Percentiles rank a stretch among this genome's conserved stretches.
These are phyloP conservation scores for Exidia glandulosa DNA, from an alignment of 768 basidiomycete genomes.

Conservation along the genomic window DNA sequence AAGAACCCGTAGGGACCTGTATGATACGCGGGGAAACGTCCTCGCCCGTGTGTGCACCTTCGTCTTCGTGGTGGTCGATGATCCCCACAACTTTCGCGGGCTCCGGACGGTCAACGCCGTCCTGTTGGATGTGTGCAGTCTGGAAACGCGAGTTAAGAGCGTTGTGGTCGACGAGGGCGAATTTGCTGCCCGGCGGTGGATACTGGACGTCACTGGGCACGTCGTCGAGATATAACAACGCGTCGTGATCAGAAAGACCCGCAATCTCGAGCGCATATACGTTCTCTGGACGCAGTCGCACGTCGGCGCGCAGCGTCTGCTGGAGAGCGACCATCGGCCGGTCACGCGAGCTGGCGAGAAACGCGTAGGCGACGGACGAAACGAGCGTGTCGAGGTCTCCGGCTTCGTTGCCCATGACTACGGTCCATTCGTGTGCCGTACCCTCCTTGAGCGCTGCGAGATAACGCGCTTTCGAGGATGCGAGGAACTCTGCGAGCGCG, in stretches of 20 bases:
- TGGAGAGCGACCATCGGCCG: constrained; percentile 62
- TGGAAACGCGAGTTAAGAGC: constrained; percentile 37
- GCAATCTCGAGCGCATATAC: constrained; percentile 57
- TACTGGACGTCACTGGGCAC: constrained; percentile 28
- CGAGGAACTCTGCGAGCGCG: constrained; percentile 28
- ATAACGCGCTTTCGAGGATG: constrained; percentile 46
- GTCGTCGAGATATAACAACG: constrained; percentile 62
- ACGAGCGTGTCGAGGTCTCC: constrained; percentile 91
- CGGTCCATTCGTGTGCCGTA: constrained; percentile 55
- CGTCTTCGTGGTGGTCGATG: constrained; percentile 90
- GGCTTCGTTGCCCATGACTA: constrained; percentile 94
- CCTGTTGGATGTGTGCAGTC: constrained; percentile 3
- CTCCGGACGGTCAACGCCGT: constrained; percentile 24
- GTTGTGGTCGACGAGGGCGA: constrained; percentile 91
- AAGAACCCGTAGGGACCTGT: constrained; percentile 58
- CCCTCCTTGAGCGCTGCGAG: constrained; percentile 40
- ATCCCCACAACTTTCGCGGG: constrained; percentile 51
- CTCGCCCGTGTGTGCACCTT: constrained; percentile 46
- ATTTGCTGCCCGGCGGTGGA: constrained; percentile 42
- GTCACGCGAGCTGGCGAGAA: constrained; percentile 49
- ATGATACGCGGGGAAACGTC: constrained; percentile 48
- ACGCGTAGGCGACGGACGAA: constrained; percentile 75
- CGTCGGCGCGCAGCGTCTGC: constrained; percentile 54
- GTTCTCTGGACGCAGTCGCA: constrained; percentile 82
- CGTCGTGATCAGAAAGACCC: constrained; percentile 37